These are phyloP conservation scores for Schizothecium vesticola DNA, from an alignment of 495 filamentous ascomycete species.

Conservation along the genomic window DNA sequence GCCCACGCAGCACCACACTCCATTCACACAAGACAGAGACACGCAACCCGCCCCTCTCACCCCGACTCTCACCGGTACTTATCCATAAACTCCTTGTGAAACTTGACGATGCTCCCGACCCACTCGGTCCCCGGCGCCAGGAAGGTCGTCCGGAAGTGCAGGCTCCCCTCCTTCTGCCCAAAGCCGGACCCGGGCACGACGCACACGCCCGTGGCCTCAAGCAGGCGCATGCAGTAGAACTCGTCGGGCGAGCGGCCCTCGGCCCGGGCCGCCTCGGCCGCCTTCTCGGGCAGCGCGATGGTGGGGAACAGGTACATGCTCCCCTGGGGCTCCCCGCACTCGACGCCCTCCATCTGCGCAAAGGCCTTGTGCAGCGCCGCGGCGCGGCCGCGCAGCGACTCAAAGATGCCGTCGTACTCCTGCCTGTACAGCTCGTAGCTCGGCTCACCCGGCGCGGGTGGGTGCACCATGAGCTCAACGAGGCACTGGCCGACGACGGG, in stretches of 20 bases:
- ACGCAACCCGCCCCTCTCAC: background rate
- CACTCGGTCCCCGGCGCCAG: constrained; percentile 93
- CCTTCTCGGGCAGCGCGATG: constrained; percentile 70
- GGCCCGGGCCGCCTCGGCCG: constrained; percentile 64
- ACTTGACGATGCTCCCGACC: constrained; percentile 80
- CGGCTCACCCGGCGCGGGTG: constrained; percentile 72
- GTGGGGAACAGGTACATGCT: constrained; percentile 98
- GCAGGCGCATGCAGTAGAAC: constrained; percentile 83
- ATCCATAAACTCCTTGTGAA: constrained; percentile 87
- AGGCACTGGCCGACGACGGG: constrained; percentile 94
- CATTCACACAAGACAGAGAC: background rate
- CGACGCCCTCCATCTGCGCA: constrained; percentile 88
- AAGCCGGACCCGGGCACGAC: constrained; percentile 90
- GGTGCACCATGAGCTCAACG: constrained; percentile 95
- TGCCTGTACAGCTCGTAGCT: constrained; percentile 74
- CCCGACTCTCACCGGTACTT: constrained; percentile 52
- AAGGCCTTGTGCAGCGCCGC: constrained; percentile 84
- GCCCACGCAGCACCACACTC: background rate
- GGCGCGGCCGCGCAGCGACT: constrained; percentile 70
- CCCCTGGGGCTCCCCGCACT: constrained; percentile 81
- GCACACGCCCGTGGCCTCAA: constrained; percentile 95
- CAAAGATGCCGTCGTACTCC: constrained; percentile 77
- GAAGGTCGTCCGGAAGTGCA: constrained; percentile 97
- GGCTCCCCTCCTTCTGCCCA: constrained; percentile 82
- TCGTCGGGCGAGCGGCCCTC: constrained; percentile 78